Evolutionary conservation across 2,329 filamentous ascomycete genomes (phyloP).

Genomic region (Colletotrichum tamarilloi): DNA sequence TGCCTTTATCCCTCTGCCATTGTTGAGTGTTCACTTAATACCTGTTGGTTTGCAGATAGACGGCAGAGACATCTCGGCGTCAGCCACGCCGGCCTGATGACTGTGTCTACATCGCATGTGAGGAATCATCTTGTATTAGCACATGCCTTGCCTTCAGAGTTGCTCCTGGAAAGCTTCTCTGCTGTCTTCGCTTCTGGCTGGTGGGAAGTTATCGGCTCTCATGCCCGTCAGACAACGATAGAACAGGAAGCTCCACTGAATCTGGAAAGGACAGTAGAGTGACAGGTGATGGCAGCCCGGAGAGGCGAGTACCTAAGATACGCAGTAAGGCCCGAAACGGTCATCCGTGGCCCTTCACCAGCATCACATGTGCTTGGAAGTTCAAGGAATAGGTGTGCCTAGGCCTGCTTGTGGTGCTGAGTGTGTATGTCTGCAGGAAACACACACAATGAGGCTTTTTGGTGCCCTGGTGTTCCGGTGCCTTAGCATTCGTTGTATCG

Average conservation of each 20-base stretch:
- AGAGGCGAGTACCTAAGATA: not conserved
- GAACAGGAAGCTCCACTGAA: not conserved
- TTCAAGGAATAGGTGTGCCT: conserved; percentile 4
- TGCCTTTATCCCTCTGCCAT: not conserved
- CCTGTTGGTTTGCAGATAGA: not conserved
- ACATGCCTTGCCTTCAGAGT: not conserved
- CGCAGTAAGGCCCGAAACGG: conserved; percentile 1
- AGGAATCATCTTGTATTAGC: not conserved
- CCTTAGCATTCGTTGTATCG: conserved; percentile 15
- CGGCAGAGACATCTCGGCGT: not conserved
- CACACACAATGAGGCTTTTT: not conserved
- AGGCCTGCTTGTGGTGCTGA: not conserved
- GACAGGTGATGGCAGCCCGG: not conserved
- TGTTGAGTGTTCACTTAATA: not conserved
- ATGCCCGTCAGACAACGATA: conserved; percentile 14
- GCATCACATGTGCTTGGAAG: conserved; percentile 14
- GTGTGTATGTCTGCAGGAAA: conserved; percentile 1
- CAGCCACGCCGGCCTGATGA: not conserved
- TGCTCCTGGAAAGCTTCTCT: not conserved
- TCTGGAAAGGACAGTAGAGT: not conserved
- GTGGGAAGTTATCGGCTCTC: conserved; percentile 10
- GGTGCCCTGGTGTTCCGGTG: not conserved
- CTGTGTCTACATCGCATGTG: not conserved
- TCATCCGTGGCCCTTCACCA: conserved; percentile 23
- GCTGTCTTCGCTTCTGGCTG: conserved; percentile 15